Evolutionary conservation across 345 rosid species (phyloP), one percentile per base, ranked within the genome.

Genomic region (Lepidium aucheri): DNA sequence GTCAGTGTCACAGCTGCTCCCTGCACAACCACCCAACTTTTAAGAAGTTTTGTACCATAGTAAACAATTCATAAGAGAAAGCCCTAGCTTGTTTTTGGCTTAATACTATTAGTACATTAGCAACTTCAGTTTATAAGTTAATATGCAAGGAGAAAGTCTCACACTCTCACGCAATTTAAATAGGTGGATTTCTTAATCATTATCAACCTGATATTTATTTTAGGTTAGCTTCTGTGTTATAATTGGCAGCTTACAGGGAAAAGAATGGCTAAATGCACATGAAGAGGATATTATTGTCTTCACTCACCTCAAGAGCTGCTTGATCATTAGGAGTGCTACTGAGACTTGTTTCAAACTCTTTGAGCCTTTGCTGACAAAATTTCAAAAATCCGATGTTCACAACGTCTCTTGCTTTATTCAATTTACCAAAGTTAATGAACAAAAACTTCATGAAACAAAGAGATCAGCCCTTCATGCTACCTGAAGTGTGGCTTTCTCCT

Each of bases 1-100:
- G 82, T 81, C 76, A 88, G 78, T 38, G 94, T 85, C 66, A 93
- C 94, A 50, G 94, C 94, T 69, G 96, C 87, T 34, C 96, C 97
- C 98, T 93, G 79, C 83, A 84, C 65, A 67, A 46, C 54, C 17
- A 53, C 63, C 53, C 50, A 42, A 76, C 70, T 68, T 26, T 67
- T 78, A 62, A 59, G 16, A 69, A 51, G 51, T 26, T 75, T 67
- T 30, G 22, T 46, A 44, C 11, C 14, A 13, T 57, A n/a, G 16
- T 44, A 65, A 39, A 33, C 61, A 33, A 36, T 65, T 53, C 10
- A 68, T 49, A 59, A 56, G 63, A 46, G 41, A 50, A 55, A 33
- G 24, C 9, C 5, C 43, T 60, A 47, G 9, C 67, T 69, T 17
- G 39, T 49, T 6, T 39, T 49, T 20, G 40, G 65, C 24, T 47